Evolutionary conservation across 352 stramenopile species (phyloP), one percentile per base, ranked within the genome.

Genomic region (Saprolegnia parasitica): DNA sequence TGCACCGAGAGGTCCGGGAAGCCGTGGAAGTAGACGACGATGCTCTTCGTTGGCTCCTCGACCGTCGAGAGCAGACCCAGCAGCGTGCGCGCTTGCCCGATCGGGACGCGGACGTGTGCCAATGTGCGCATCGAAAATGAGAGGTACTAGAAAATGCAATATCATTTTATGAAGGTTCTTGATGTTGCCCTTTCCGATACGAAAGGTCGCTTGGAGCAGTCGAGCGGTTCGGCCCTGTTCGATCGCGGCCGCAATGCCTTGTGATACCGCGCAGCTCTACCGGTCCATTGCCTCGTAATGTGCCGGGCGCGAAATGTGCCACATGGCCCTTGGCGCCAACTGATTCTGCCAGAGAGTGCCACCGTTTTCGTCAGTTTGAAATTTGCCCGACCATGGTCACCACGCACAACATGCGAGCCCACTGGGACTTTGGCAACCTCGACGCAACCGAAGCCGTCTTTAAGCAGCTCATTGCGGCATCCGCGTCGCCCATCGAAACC

Each of bases 1-100:
- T 92, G 81, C 56, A 92, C 84, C 1, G 78, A 71, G 63, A 92
- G 77, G 64, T 90, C 84, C 11, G 84, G 82, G 58, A 92, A 92
- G 0, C 84, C 84, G 62, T 92, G 82, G 16, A 92, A 67, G 74
- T 90, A 92, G 45, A 90, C 74, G 9, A 32, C 62, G 20, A 68
- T 68, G 62, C 62, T 61, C 8, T 11, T 37, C 29, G 62, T 29
- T 23, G 62, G 42, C 4, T 11, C 20, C 13, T 21, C 37, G 8
- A 13, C 20, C 13, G 62, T 35, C 16, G 62, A 58, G 18, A 68
- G 46, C 26, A 68, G 24, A 18, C 62, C 62, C 24, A 68, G 62
- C 1, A 68, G 46, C 13, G 18, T 4, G 2, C 62, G 62, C 50
- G 0, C 11, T 10, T 15, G 20, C 20, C 24, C 52, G 35, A 68